These are phyloP conservation scores for Aspergillus bridgeri DNA, from an alignment of 495 filamentous ascomycete genomes.

Conservation along the genomic window DNA sequence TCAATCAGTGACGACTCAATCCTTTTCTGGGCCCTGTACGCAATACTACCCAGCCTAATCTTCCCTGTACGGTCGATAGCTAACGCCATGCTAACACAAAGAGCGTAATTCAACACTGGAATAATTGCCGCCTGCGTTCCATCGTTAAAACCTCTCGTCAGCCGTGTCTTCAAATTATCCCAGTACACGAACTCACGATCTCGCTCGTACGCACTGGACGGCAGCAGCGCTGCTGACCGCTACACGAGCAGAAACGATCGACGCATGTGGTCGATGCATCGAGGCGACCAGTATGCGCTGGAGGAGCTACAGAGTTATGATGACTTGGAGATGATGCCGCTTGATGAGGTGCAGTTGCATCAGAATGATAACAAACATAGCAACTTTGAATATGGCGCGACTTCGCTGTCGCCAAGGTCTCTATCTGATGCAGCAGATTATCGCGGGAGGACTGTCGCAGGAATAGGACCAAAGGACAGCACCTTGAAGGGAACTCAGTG, in stretches of 20 bases:
- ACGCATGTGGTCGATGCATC: slow-evolving; percentile 1
- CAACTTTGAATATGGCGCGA: too few relatives aligned
- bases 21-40: slow-evolving; percentile 7
- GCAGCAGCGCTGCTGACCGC: background rate
- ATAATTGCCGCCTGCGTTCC: slow-evolving; percentile 46
- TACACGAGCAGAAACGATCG: background rate
- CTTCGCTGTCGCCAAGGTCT: too few relatives aligned
- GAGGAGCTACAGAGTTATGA: slow-evolving; percentile 4
- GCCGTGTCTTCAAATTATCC: slow-evolving; percentile 20
- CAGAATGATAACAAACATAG: background rate
- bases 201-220: background rate
- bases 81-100: too few relatives aligned
- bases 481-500: too few relatives aligned
- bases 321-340: background rate
- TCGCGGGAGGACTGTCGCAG: too few relatives aligned
- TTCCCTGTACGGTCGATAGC: too few relatives aligned
- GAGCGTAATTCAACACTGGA: slow-evolving; percentile 41
- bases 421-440: too few relatives aligned
- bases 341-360: background rate
- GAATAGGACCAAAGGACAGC: too few relatives aligned
- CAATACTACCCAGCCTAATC: too few relatives aligned
- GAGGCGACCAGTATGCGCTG: slow-evolving; percentile 3
- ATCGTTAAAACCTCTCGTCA: slow-evolving; percentile 40
- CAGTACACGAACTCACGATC: slow-evolving; percentile 10
- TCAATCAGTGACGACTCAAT: slow-evolving; percentile 7